Evolutionary conservation across 768 basidiomycete genomes (phyloP), one percentile per base, ranked within the genome.

Genomic region (Hirschioporus abietinus): DNA sequence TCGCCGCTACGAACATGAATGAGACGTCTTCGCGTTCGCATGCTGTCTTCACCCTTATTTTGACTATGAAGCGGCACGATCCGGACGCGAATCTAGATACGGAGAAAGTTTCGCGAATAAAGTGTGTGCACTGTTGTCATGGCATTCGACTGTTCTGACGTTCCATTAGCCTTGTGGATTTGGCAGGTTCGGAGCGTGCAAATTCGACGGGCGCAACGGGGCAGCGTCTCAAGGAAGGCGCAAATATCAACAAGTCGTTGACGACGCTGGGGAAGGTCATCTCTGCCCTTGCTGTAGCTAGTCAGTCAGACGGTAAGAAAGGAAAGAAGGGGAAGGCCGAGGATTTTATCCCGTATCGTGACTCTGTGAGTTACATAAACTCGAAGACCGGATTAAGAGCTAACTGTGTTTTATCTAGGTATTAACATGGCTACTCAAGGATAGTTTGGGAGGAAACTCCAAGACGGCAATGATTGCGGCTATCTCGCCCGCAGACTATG

Each of bases 391-490:
- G 30, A 30, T 24, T 57, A 60, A 9, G 36, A 59, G n/a, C 42
- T 66, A 66, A 63, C 65, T 60, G 36, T 65, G 60, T 23, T 66
- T 15, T 66, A 68, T 30, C 27, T 74, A 95, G 93, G 93, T 98
- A 70, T 82, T 99, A 66, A 99, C 97, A 35, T 99, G 97, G 97
- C 82, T 99, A 27, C 81, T 99, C 70, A 99, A 99, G 78, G 97
- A 99, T 80, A 95, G 93, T 75, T 81, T 99, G 64, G 97, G 97
- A 24, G 97, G 93, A 7, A 96, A 96, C 78, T 95, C 93, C 35
- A 96, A 97, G 81, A 99, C 96, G 4, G 95, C 96, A 5, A 99
- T 99, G 97, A 98, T 99, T 70, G 97, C 97, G 63, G 97, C 97
- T 52, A 99, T 99, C 68, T 89, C 95, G 60, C 96, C 95, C n/a